phyloP scores from a whole-genome alignment of 2,329 filamentous ascomycete species.

The Talaromyces sp. region DNA sequence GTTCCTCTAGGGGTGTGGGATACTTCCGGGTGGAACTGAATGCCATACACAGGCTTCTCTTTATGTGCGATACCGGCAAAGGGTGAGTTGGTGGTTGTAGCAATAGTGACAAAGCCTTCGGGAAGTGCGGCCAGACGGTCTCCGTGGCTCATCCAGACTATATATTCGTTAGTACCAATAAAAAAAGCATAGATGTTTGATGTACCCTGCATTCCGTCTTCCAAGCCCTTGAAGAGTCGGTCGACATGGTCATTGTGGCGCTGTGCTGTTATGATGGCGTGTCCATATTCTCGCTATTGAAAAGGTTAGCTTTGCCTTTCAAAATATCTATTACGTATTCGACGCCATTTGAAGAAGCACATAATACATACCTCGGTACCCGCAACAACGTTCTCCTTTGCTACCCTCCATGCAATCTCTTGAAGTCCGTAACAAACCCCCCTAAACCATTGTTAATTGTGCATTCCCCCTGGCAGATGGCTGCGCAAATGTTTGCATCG shows the following conservation, averaged over 20 bases:
- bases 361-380: conserved; percentile 48
- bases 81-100: conserved; percentile 67
- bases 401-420: conserved; percentile 68
- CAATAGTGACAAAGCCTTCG: conserved; percentile 66
- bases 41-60: conserved; percentile 61
- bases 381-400: conserved; percentile 62
- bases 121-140: conserved; percentile 78
- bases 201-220: neutral
- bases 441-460: neutral
- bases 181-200: neutral
- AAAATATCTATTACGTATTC: too few species aligned
- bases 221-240: conserved; percentile 12
- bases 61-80: conserved; percentile 67
- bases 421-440: conserved; percentile 52
- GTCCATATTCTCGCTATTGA: conserved; percentile 50
- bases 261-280: conserved; percentile 51
- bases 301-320: too few species aligned
- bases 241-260: conserved; percentile 12
- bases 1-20: conserved; percentile 57
- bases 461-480: too few species aligned
- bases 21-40: conserved; percentile 65
- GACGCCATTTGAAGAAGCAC: too few species aligned
- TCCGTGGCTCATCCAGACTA: conserved; percentile 80
- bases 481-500: neutral
- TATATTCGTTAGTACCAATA: neutral